Evolutionary conservation across 2,329 filamentous ascomycete genomes (phyloP), one percentile per base, ranked within the genome.

Genomic region (Diaporthe longicolla): DNA sequence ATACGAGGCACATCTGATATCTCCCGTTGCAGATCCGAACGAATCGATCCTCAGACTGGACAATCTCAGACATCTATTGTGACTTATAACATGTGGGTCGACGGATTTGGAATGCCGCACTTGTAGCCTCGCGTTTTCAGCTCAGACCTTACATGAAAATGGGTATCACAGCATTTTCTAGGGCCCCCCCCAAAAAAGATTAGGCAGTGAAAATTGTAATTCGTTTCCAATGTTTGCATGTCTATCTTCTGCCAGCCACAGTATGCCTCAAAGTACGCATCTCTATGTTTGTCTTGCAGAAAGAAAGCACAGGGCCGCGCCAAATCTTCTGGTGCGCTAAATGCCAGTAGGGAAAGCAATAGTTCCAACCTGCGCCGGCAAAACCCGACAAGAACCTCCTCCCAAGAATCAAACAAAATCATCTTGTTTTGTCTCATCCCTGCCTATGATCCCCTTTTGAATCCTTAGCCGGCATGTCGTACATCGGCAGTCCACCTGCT

Each of bases 161-260:
- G n/a, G 45, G 37, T 52, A 13, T 66, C 61, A 52, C 29, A 66
- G 45, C 45, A 24, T 66, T 9, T 21, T 37, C 29, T 43, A 50
- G 21, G 8, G 63, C 1, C 10, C 19, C 45, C 17, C 24, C 40
- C 21, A 45, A n/a, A 15, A 19, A 26, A 15, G 4, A 11, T 54
- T 32, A 15, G 35, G 24, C 11, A 29, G 57, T 59, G 9, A 40
- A 32, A 66, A 26, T 32, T 71, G 57, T 71, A 54, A 55, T 54
- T 71, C 35, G 65, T 73, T 70, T 72, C 65, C 45, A 70, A 57
- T 58, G 37, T 50, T 65, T 61, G 48, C 32, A 50, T 48, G 29
- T 73, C 58, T 73, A 73, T 73, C 73, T 75, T 71, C 71, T 68
- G 73, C 66, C 66, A 66, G 61, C 50, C 59, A 63, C 63, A 73